These are phyloP conservation scores for Naematelia encephala DNA, from an alignment of 768 basidiomycete genomes.

Conservation along the genomic window DNA sequence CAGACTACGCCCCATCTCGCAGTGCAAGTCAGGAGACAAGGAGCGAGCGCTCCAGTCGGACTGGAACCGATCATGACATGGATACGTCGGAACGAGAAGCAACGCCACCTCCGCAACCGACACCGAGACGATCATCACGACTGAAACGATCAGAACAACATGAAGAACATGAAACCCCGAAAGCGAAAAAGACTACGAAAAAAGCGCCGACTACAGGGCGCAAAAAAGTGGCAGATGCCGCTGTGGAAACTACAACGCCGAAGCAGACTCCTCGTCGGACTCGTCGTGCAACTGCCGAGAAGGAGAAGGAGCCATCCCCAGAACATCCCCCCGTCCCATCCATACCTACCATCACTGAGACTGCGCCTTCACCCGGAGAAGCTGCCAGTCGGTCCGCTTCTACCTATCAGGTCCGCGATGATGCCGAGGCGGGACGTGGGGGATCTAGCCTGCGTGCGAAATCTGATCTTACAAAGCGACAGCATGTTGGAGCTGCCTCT, in stretches of 20 bases:
- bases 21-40: background rate
- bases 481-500: constrained; percentile 28
- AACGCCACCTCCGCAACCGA: constrained; percentile 18
- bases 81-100: background rate
- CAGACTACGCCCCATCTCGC: constrained; percentile 11
- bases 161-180: constrained; percentile 26
- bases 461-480: constrained; percentile 28
- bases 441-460: constrained; percentile 33
- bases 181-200: constrained; percentile 14
- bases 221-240: constrained; percentile 20
- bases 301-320: constrained; percentile 27
- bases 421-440: constrained; percentile 19
- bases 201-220: constrained; percentile 10
- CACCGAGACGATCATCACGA: constrained; percentile 38
- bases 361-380: constrained; percentile 37
- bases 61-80: background rate
- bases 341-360: constrained; percentile 41
- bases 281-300: constrained; percentile 25
- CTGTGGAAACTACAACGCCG: constrained; percentile 14
- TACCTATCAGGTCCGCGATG: constrained; percentile 24
- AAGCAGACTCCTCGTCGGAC: constrained; percentile 16
- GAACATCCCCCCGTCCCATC: constrained; percentile 12
- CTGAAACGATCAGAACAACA: constrained; percentile 16
- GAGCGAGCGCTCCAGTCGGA: background rate
- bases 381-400: constrained; percentile 1